These are phyloP conservation scores for Globisporangium paddicum DNA, from an alignment of 352 stramenopile species.

Conservation along the genomic window DNA sequence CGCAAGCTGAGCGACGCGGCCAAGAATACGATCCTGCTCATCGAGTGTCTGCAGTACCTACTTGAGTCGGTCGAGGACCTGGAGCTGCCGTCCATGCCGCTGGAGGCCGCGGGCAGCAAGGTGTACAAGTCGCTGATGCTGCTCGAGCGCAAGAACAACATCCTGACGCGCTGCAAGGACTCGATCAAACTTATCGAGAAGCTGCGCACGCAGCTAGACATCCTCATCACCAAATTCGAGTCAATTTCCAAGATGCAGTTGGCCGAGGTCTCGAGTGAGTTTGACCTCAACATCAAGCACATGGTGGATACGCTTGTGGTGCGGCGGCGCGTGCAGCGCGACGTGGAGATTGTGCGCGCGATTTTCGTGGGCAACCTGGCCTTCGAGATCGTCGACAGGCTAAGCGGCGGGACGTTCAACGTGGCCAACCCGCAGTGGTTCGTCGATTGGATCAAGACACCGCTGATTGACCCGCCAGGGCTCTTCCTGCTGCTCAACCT, in stretches of 20 bases:
- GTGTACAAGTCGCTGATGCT: slow-evolving; percentile 94
- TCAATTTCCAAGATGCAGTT: slow-evolving; percentile 88
- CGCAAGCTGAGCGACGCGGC: slow-evolving; percentile 88
- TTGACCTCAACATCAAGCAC: slow-evolving; percentile 88
- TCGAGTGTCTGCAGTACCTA: slow-evolving; percentile 96
- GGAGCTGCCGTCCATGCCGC: slow-evolving; percentile 48
- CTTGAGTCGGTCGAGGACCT: slow-evolving; percentile 93
- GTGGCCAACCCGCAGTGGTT: slow-evolving; percentile 88
- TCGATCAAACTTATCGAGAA: slow-evolving; percentile 94
- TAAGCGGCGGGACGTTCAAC: slow-evolving; percentile 91
- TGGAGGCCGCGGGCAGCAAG: slow-evolving; percentile 47
- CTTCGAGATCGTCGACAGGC: slow-evolving; percentile 93
- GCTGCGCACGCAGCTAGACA: slow-evolving; percentile 89
- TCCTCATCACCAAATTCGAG: slow-evolving; percentile 90
- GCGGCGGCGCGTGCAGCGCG: slow-evolving; percentile 49
- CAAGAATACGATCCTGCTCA: slow-evolving; percentile 94
- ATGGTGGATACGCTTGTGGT: slow-evolving; percentile 73
- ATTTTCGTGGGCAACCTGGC: slow-evolving; percentile 92
- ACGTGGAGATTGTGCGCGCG: slow-evolving; percentile 87
- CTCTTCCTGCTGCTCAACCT: slow-evolving; percentile 84
- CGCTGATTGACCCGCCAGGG: slow-evolving; percentile 47
- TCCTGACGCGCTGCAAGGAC: slow-evolving; percentile 91
- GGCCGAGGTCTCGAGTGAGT: slow-evolving; percentile 79
- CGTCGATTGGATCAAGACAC: slow-evolving; percentile 63
- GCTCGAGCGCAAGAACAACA: slow-evolving; percentile 83